phyloP scores from a whole-genome alignment of 441 rosid species.

The Raphanus hybrid region DNA sequence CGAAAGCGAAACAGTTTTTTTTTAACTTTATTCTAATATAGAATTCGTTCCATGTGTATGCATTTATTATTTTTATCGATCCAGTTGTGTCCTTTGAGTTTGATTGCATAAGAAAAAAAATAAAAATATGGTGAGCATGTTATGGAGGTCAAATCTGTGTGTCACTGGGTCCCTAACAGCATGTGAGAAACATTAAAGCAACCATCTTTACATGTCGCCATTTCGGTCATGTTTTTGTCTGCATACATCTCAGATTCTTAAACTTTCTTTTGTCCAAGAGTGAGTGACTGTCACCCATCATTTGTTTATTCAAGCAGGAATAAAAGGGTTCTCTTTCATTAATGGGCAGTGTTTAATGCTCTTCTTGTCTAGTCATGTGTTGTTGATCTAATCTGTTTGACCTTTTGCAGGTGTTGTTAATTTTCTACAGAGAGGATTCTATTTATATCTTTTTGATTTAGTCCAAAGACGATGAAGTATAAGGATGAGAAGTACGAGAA shows the following conservation, averaged over 20 bases:
- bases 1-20: constrained; percentile 24
- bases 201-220: constrained; percentile 44
- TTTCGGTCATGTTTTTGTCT: neutral
- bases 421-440: neutral
- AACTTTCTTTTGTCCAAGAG: neutral
- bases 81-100: constrained; percentile 13
- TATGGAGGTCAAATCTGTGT: constrained; percentile 32
- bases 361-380: constrained; percentile 5
- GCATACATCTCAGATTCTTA: constrained; percentile 7
- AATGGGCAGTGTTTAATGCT: neutral
- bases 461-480: constrained; percentile 61
- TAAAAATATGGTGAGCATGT: constrained; percentile 16
- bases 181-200: constrained; percentile 54
- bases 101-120: neutral
- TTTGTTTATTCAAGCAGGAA: constrained; percentile 19
- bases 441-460: constrained; percentile 42
- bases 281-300: constrained; percentile 30
- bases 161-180: constrained; percentile 48
- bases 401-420: constrained; percentile 32
- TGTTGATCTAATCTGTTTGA: neutral
- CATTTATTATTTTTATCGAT: constrained; percentile 24
- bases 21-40: constrained; percentile 10
- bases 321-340: neutral
- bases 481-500: constrained; percentile 75
- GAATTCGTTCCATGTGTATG: constrained; percentile 30